A percentile compares a stretch with the other conserved stretches of the same genome.
These are phyloP conservation scores for Lipomyces yamanashiensis DNA, from an alignment of 805 yeast species.

Conservation along the genomic window DNA sequence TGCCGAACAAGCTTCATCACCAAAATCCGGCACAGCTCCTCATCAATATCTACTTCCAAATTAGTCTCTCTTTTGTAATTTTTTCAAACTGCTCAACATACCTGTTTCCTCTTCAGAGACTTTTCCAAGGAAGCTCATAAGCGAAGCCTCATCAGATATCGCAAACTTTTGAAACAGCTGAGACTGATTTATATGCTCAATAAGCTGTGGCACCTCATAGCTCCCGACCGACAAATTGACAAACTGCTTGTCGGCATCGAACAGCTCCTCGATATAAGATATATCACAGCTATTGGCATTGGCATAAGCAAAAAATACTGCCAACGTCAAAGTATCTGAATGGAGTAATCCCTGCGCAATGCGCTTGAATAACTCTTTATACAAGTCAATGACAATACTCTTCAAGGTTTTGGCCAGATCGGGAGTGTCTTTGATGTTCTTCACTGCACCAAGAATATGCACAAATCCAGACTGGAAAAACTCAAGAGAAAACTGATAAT, in stretches of 20 bases:
- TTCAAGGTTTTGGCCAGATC: conserved; percentile 39
- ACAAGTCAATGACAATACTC: conserved; percentile 48
- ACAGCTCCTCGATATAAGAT: conserved; percentile 23
- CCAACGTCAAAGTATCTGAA: conserved; percentile 54
- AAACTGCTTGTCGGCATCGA: conserved; percentile 21
- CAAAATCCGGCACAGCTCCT: conserved; percentile 20
- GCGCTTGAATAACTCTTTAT: conserved; percentile 53
- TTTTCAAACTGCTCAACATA: neutral
- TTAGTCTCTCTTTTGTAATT: neutral
- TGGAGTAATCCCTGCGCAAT: conserved; percentile 55
- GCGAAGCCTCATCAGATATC: conserved; percentile 8
- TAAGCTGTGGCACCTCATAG: conserved; percentile 20
- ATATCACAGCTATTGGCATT: conserved; percentile 15
- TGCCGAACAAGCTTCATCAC: conserved; percentile 30
- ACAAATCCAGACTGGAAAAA: conserved; percentile 49
- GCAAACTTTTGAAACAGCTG: conserved; percentile 15
- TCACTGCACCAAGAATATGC: conserved; percentile 39
- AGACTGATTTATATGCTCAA: conserved; percentile 14
- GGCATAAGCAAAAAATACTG: conserved; percentile 41
- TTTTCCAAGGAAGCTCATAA: conserved; percentile 12
- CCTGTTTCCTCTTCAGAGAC: conserved; percentile 15
- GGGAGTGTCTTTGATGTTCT: conserved; percentile 27
- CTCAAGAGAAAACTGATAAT: conserved; percentile 64
- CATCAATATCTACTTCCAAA: conserved; percentile 18
- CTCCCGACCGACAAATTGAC: conserved; percentile 20